Base-by-base conservation (phyloP, 148 eudicot species). In the Arctostaphylos glauca region DNA sequence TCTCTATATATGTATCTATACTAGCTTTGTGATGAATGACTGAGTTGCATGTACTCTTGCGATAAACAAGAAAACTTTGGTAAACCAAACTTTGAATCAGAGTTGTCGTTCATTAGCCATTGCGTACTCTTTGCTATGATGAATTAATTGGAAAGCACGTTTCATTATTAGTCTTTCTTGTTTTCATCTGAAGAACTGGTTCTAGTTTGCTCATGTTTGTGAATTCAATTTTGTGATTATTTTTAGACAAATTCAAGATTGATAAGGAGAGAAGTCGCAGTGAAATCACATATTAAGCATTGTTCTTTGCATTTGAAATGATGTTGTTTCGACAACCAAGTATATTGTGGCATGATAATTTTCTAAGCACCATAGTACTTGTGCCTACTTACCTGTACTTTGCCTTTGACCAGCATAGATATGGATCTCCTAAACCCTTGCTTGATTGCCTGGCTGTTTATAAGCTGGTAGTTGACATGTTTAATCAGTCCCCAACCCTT, bases 31-130 rank as follows among this genome's bases (percentile, higher is more conserved):
- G 41, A 66, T 15, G 59, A 25, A 50, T 77, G 56, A 43, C 16
- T 48, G 47, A 23, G 9, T 64, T 66, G 46, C 19, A 49, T 44
- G 70, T 49, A 10, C 19, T 18, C 4, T 80, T 16, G 13, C 19
- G 62, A 16, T 19, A 68, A 50, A 43, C 82, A 13, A 10, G 21
- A 70, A 80, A 80, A 80, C 50, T 56, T 41, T 70, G 50, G 3
- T 12, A 19, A 18, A 81, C 38, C 38, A n/a, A 41, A 56, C 31
- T 80, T 4, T 80, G 66, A 23, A 60, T 58, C 62, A 58, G n/a
- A n/a, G 21, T 58, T 58, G 62, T 1, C 21, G 3, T 14, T 58
- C 62, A 58, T 58, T 16, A 58, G 62, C 21, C 7, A 18, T 58
- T 58, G 62, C 16, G 62, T 54, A 54, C 62, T n/a, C 21, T 21